Conservation (phyloP, 495 filamentous ascomycete species). For the Astrothelium macrocarpum region DNA sequence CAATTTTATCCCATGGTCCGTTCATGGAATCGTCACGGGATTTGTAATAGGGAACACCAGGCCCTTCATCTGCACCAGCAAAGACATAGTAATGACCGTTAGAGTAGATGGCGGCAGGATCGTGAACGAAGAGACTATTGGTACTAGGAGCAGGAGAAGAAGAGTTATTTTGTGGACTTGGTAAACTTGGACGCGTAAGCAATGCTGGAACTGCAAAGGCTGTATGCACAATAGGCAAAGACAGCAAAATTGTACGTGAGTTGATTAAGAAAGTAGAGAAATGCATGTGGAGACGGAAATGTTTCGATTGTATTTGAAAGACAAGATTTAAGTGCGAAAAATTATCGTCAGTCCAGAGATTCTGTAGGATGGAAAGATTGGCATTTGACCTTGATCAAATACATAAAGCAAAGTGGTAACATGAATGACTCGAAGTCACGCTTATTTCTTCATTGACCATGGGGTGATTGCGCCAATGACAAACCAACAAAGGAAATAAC, state of each 20-base stretch:
- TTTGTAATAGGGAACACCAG: not conserved
- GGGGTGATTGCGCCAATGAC: not conserved
- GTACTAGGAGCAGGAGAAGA: not conserved
- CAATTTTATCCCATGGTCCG: not conserved
- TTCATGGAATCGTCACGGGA: not conserved
- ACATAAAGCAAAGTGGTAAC: too few relatives aligned
- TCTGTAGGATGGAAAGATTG: too few relatives aligned
- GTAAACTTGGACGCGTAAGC: not conserved
- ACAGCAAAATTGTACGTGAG: not conserved
- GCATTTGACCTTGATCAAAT: too few relatives aligned
- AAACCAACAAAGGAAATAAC: not conserved
- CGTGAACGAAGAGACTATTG: not conserved
- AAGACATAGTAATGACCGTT: constrained; percentile 1
- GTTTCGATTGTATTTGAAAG: too few relatives aligned
- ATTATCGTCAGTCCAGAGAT: too few relatives aligned
- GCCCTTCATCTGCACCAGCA: not conserved
- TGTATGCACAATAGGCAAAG: not conserved
- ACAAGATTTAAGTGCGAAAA: not conserved
- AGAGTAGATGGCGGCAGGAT: not conserved
- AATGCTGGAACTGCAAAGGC: not conserved
- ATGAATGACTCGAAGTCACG: not conserved
- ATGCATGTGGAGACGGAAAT: too few relatives aligned
- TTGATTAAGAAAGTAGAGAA: not conserved
- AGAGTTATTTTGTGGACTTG: not conserved
- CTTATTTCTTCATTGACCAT: not conserved